These are phyloP conservation scores for Margaritispora aquatica DNA, from an alignment of 495 filamentous ascomycete genomes.

Conservation along the genomic window DNA sequence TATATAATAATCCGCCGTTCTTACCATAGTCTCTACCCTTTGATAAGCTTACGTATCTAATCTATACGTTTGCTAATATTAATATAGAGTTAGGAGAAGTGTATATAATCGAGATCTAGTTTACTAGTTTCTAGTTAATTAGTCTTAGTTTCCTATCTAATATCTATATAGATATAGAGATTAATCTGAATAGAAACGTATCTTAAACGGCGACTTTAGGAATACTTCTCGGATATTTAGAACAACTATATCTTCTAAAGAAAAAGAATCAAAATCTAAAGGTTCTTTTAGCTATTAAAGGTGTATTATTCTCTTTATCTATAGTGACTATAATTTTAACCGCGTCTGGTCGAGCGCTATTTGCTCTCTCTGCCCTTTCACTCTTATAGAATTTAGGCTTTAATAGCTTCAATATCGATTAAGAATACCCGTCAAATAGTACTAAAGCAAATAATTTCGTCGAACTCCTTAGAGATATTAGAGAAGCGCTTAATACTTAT, in stretches of 20 bases:
- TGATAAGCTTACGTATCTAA: constrained; percentile 78
- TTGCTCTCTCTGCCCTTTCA: constrained; percentile 59
- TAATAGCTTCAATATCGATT: constrained; percentile 55
- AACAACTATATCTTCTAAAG: constrained; percentile 85
- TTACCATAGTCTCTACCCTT: constrained; percentile 78
- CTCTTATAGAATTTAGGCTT: constrained; percentile 59
- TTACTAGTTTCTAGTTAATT: neutral
- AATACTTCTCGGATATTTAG: constrained; percentile 76
- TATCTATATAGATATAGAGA: neutral
- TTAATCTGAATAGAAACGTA: neutral
- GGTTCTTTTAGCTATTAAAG: constrained; percentile 79
- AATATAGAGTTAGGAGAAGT: constrained; percentile 55
- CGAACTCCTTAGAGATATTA: constrained; percentile 58
- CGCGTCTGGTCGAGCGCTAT: constrained; percentile 44
- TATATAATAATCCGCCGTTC: constrained; percentile 72
- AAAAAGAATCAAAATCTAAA: constrained; percentile 81
- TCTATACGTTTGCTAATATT: constrained; percentile 67
- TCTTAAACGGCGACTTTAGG: constrained; percentile 9
- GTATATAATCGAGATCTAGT: constrained; percentile 21
- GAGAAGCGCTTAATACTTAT: constrained; percentile 59
- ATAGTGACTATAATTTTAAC: constrained; percentile 65
- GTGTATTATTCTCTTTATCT: constrained; percentile 77
- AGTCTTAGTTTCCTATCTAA: neutral
- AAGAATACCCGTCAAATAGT: constrained; percentile 50
- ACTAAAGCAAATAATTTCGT: constrained; percentile 64